phyloP scores from a whole-genome alignment of 1,284 basidiomycete genomes.

The Ceratobasidium papillatum region DNA sequence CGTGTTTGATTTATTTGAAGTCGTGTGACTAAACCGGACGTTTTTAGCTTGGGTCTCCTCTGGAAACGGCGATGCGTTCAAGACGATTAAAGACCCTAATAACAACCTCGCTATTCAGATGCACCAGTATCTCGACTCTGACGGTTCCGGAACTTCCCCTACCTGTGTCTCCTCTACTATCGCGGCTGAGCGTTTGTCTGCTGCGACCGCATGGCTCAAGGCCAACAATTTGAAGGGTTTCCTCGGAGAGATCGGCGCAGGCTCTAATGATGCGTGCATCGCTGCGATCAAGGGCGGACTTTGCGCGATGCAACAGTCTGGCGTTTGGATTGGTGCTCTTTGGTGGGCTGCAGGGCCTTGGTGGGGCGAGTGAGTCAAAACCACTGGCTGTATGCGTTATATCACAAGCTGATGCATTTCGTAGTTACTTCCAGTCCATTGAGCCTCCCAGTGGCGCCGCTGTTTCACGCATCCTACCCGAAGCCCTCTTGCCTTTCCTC shows the following conservation, averaged over 20 bases:
- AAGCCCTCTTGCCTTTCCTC: slow-evolving; percentile 23
- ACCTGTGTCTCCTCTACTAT: slow-evolving; percentile 69
- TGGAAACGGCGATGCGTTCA: slow-evolving; percentile 65
- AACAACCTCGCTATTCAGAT: slow-evolving; percentile 72
- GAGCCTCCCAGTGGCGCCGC: slow-evolving; percentile 39
- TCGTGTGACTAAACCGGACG: too few species aligned
- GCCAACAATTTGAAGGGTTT: slow-evolving; percentile 67
- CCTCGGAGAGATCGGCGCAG: slow-evolving; percentile 70
- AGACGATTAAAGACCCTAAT: slow-evolving; percentile 63
- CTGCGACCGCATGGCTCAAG: slow-evolving; percentile 67
- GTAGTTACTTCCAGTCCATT: slow-evolving; percentile 25
- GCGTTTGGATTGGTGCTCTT: slow-evolving; percentile 63
- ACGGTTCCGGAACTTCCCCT: slow-evolving; percentile 65
- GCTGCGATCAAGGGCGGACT: slow-evolving; percentile 64
- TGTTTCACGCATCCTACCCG: slow-evolving; percentile 38
- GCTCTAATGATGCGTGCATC: slow-evolving; percentile 62
- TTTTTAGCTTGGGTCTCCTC: slow-evolving; percentile 65
- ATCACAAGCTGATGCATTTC: neutral
- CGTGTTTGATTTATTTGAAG: too few species aligned
- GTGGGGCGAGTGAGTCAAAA: slow-evolving; percentile 9
- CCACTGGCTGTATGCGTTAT: neutral
- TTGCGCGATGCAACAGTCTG: slow-evolving; percentile 66
- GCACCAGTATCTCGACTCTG: slow-evolving; percentile 75
- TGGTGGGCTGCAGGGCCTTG: slow-evolving; percentile 45
- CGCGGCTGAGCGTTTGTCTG: slow-evolving; percentile 64